Conservation (phyloP, 441 rosid genomes). For the Pelargonium citronellum region DNA sequence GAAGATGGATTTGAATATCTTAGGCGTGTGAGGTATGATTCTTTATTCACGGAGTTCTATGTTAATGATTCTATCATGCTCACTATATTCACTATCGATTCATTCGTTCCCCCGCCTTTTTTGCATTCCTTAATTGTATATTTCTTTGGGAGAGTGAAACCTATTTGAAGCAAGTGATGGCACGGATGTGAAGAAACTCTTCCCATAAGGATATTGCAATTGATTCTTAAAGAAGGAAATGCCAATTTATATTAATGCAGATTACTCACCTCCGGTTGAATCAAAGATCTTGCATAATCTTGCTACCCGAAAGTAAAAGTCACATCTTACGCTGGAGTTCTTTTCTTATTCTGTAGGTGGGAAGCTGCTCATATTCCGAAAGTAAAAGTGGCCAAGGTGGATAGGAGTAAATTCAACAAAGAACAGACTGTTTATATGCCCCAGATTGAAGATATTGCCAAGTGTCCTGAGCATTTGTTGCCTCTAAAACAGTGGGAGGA, state of each 20-base stretch:
- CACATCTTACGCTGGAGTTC: neutral
- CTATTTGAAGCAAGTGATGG: conserved; percentile 4
- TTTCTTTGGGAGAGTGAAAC: neutral
- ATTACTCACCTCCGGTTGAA: neutral
- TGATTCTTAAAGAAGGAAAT: neutral
- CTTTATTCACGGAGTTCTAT: neutral
- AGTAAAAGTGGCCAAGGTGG: conserved; percentile 60
- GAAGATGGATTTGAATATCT: conserved; percentile 85
- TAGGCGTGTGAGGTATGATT: conserved; percentile 71
- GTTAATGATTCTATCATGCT: conserved; percentile 3
- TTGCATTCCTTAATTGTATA: neutral
- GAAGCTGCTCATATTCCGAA: conserved; percentile 78
- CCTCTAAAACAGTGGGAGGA: conserved; percentile 77
- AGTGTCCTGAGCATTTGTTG: conserved; percentile 53
- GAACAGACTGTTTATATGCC: conserved; percentile 86
- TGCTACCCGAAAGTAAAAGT: neutral
- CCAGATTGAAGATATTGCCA: conserved; percentile 66
- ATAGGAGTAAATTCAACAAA: conserved; percentile 30
- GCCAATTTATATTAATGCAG: neutral
- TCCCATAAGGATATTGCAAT: neutral
- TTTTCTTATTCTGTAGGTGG: conserved; percentile 46
- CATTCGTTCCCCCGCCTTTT: neutral
- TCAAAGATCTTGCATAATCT: no score
- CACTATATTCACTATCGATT: neutral
- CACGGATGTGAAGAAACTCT: neutral